A percentile compares a stretch with the other conserved stretches of the same genome.
Conservation (phyloP, 768 basidiomycete genomes). For the Clitopilus passeckerianus region DNA sequence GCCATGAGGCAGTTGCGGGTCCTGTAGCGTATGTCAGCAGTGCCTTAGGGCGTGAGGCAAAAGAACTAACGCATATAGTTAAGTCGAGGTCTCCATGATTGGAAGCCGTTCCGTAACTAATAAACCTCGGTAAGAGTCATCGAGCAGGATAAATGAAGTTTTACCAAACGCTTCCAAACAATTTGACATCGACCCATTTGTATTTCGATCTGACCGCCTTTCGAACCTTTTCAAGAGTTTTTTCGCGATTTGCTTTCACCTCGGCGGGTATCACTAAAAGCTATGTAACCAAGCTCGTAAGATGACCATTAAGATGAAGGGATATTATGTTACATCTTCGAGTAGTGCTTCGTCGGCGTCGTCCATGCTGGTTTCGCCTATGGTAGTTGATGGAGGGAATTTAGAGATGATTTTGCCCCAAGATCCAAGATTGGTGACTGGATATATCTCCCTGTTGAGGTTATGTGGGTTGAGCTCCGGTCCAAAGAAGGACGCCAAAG, state of each 20-base stretch:
- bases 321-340: neutral
- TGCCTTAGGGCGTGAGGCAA: neutral
- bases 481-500: neutral
- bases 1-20: neutral
- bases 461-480: neutral
- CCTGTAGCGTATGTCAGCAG: neutral
- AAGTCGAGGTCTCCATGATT: neutral
- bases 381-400: too few relatives aligned
- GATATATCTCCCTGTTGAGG: neutral
- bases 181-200: slow-evolving; percentile 28
- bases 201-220: slow-evolving; percentile 20
- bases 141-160: neutral
- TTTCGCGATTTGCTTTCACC: neutral
- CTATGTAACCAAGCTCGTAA: neutral
- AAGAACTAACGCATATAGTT: neutral
- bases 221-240: slow-evolving; percentile 11
- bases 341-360: neutral
- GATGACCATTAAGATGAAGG: too few relatives aligned
- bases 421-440: too few relatives aligned
- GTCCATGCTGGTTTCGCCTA: neutral
- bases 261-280: neutral
- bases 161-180: slow-evolving; percentile 44
- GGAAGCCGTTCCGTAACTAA: slow-evolving; percentile 37
- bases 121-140: neutral
- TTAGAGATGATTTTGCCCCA: too few relatives aligned